A percentile compares a stretch with the other conserved stretches of the same genome.
Evolutionary conservation across 306 rosid genomes (phyloP).

Genomic region (Ceratonia siliqua): DNA sequence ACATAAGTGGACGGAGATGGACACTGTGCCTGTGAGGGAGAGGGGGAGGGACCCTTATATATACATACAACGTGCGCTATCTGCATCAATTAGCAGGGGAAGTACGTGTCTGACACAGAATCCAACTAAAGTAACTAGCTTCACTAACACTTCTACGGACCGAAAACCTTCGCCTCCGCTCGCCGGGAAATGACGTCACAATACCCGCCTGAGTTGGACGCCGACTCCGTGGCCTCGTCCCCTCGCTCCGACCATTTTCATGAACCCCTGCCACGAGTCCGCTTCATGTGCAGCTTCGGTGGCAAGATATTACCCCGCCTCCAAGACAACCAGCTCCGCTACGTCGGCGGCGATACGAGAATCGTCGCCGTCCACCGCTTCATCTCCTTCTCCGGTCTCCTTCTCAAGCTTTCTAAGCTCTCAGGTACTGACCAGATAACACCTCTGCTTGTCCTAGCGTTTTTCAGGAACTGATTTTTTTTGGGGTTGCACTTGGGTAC

Average conservation of each 20-base stretch:
- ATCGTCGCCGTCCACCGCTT: slow-evolving; percentile 78
- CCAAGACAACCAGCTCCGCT: slow-evolving; percentile 90
- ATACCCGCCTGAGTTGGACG: slow-evolving; percentile 56
- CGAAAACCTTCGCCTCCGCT: neutral
- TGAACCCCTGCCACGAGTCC: slow-evolving; percentile 55
- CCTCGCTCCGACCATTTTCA: slow-evolving; percentile 70
- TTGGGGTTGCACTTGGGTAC: slow-evolving; percentile 8
- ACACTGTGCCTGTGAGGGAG: no score
- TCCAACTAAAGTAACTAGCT: neutral
- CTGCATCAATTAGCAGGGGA: slow-evolving; percentile 16
- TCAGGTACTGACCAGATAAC: slow-evolving; percentile 44
- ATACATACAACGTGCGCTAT: neutral
- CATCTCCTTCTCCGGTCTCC: slow-evolving; percentile 61
- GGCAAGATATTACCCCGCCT: slow-evolving; percentile 92
- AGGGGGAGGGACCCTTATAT: slow-evolving; percentile 31
- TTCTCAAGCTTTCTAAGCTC: slow-evolving; percentile 77
- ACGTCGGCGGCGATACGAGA: slow-evolving; percentile 95
- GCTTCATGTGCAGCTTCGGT: slow-evolving; percentile 98
- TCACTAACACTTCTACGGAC: neutral
- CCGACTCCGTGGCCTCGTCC: slow-evolving; percentile 73
- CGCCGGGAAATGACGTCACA: slow-evolving; percentile 54
- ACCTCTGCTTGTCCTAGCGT: no score
- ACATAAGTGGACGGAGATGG: neutral
- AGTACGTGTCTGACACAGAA: slow-evolving; percentile 10
- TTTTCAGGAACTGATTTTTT: no score